phyloP scores from a whole-genome alignment of 345 rosid species.

The Aegle marmelos region DNA sequence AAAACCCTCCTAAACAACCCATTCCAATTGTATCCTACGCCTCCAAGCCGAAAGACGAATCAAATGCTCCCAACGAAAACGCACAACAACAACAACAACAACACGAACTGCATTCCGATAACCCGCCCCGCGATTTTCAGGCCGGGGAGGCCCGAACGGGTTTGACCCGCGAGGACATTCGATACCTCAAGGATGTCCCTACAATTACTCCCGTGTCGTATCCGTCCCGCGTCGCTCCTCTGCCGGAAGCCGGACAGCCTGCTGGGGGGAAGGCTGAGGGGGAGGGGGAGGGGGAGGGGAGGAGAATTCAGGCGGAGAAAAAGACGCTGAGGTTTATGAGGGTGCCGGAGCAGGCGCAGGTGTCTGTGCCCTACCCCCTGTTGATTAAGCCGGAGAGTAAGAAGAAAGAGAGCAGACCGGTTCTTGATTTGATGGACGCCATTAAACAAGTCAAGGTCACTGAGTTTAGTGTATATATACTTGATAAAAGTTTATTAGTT shows the following conservation, averaged over 20 bases:
- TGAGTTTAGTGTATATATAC: not conserved
- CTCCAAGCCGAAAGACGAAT: constrained; percentile 42
- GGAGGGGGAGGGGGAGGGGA: constrained; percentile 40
- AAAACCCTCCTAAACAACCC: constrained; percentile 19
- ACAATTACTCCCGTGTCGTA: constrained; percentile 66
- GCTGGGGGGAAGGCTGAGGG: constrained; percentile 5
- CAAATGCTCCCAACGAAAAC: constrained; percentile 7
- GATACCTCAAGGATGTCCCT: constrained; percentile 64
- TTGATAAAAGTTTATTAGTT: not conserved
- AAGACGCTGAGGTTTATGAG: constrained; percentile 31
- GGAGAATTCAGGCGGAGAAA: constrained; percentile 35
- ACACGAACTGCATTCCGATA: not conserved
- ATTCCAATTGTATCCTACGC: constrained; percentile 69
- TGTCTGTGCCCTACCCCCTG: constrained; percentile 58
- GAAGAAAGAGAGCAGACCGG: constrained; percentile 54
- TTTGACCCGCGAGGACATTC: constrained; percentile 75
- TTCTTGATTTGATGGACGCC: constrained; percentile 82
- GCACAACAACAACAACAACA: constrained; percentile 14
- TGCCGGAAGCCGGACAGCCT: constrained; percentile 47
- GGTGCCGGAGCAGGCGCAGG: constrained; percentile 41
- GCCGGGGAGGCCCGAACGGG: constrained; percentile 18
- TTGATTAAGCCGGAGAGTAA: constrained; percentile 49
- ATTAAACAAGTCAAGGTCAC: constrained; percentile 79
- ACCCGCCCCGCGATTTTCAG: constrained; percentile 6
- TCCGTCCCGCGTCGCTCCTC: constrained; percentile 71